Percentiles rank a stretch among this genome's conserved stretches.
phyloP scores from a whole-genome alignment of 108 stramenopile genomes.

The Asterionellopsis glacialis region DNA sequence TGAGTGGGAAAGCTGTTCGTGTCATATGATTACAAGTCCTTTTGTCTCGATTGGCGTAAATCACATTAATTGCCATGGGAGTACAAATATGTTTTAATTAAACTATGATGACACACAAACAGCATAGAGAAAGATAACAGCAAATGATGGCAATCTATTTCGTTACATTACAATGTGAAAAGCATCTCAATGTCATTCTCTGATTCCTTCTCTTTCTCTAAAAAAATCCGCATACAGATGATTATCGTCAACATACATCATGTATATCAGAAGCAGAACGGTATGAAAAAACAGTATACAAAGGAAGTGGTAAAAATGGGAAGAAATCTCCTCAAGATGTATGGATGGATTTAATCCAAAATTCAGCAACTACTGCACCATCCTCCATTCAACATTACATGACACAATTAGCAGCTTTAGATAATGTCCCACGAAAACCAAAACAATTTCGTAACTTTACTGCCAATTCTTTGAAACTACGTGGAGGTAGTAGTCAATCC shows the following conservation, averaged over 20 bases:
- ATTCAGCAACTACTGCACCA: slow-evolving; percentile 49
- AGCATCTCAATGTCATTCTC: neutral
- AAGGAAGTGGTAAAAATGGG: slow-evolving; percentile 37
- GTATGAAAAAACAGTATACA: slow-evolving; percentile 65
- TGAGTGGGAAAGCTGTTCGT: neutral
- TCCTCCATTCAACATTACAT: slow-evolving; percentile 48
- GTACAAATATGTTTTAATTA: slow-evolving; percentile 90
- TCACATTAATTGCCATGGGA: slow-evolving; percentile 53
- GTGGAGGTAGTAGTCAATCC: slow-evolving; percentile 29
- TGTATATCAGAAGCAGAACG: slow-evolving; percentile 86
- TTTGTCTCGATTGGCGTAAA: slow-evolving; percentile 30
- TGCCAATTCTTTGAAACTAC: slow-evolving; percentile 68
- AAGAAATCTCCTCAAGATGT: slow-evolving; percentile 66
- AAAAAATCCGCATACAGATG: slow-evolving; percentile 47
- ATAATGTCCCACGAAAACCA: slow-evolving; percentile 85
- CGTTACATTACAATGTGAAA: no score
- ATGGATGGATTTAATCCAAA: slow-evolving; percentile 65
- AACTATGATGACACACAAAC: slow-evolving; percentile 66
- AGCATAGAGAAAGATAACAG: neutral
- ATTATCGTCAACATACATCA: slow-evolving; percentile 77
- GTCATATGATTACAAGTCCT: slow-evolving; percentile 28
- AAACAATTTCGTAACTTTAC: slow-evolving; percentile 91
- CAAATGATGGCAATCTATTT: no score
- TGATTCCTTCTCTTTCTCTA: slow-evolving; percentile 11
- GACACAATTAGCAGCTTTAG: slow-evolving; percentile 43